These are phyloP conservation scores for Trichoderma lentiforme DNA, from an alignment of 2,329 filamentous ascomycete species.

Conservation along the genomic window DNA sequence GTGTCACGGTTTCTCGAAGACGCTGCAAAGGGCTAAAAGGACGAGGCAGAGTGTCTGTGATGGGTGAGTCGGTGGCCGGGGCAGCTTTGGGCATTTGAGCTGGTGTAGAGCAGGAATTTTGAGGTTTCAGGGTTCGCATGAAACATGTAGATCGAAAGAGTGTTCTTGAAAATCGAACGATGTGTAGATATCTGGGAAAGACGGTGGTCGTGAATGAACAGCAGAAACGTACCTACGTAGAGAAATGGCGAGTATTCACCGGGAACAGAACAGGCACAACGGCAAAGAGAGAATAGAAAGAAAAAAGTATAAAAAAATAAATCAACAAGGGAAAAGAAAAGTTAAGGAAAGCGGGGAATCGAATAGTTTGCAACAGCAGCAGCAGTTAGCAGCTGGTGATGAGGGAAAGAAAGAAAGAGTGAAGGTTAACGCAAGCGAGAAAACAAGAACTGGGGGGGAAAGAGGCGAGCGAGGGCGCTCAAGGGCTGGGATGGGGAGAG, in stretches of 20 bases:
- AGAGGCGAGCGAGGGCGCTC: constrained; percentile 4
- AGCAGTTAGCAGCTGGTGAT: constrained; percentile 8
- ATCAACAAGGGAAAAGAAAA: background rate
- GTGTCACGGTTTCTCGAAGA: background rate
- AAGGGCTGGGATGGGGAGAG: background rate
- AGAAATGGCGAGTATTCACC: background rate
- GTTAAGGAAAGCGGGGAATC: constrained; percentile 14
- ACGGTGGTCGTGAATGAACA: background rate
- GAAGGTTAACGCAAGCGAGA: constrained; percentile 16
- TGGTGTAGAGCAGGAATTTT: background rate
- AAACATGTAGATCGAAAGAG: background rate
- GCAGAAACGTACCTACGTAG: background rate
- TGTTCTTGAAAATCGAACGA: background rate
- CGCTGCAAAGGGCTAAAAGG: background rate
- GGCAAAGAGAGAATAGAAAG: background rate
- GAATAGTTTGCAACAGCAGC: constrained; percentile 1
- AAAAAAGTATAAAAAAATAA: background rate
- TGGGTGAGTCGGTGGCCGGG: background rate
- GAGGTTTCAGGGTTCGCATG: background rate
- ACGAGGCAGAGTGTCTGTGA: background rate
- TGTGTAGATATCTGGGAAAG: background rate
- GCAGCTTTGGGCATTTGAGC: background rate
- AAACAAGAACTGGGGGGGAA: constrained; percentile 2
- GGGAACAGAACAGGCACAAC: background rate
- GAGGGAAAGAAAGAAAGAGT: constrained; percentile 1